Percentiles rank a stretch among this genome's conserved stretches.
phyloP scores from a whole-genome alignment of 805 yeast species.

The Jamesozyma hellenica region DNA sequence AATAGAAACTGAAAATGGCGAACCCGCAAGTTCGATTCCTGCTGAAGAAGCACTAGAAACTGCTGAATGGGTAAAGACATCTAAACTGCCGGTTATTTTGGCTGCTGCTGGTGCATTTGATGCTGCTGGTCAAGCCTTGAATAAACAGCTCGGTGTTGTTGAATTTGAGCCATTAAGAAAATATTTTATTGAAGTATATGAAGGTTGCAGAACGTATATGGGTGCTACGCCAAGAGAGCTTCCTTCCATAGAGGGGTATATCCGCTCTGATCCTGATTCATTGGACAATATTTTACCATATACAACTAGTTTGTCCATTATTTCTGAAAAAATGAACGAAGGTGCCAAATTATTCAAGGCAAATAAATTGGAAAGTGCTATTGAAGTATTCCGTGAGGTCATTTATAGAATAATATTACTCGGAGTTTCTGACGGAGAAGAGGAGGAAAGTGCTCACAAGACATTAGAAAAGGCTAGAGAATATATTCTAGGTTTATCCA shows the following conservation, averaged over 20 bases:
- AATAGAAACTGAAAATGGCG: constrained; percentile 30
- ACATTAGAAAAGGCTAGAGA: constrained; percentile 70
- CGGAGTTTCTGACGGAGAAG: constrained; percentile 63
- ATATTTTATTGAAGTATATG: constrained; percentile 77
- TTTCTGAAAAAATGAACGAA: constrained; percentile 49
- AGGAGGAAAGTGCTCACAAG: constrained; percentile 65
- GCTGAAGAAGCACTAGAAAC: constrained; percentile 45
- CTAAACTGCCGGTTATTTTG: constrained; percentile 82
- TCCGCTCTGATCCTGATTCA: constrained; percentile 52
- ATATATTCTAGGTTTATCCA: constrained; percentile 83
- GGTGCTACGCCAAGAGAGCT: constrained; percentile 61
- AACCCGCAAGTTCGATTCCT: constrained; percentile 23
- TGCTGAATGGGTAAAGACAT: constrained; percentile 76
- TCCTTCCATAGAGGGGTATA: constrained; percentile 57
- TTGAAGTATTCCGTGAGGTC: constrained; percentile 65
- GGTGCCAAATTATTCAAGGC: constrained; percentile 80
- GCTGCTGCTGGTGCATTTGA: constrained; percentile 96
- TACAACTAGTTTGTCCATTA: constrained; percentile 61
- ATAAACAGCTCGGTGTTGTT: constrained; percentile 79
- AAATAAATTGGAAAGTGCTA: constrained; percentile 75
- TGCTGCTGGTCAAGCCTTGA: constrained; percentile 85
- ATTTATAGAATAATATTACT: constrained; percentile 65
- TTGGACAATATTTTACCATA: constrained; percentile 44
- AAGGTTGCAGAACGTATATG: constrained; percentile 64
- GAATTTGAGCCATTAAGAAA: constrained; percentile 79